phyloP scores from a whole-genome alignment of 2,329 filamentous ascomycete genomes.

The Fusarium armeniacum region DNA sequence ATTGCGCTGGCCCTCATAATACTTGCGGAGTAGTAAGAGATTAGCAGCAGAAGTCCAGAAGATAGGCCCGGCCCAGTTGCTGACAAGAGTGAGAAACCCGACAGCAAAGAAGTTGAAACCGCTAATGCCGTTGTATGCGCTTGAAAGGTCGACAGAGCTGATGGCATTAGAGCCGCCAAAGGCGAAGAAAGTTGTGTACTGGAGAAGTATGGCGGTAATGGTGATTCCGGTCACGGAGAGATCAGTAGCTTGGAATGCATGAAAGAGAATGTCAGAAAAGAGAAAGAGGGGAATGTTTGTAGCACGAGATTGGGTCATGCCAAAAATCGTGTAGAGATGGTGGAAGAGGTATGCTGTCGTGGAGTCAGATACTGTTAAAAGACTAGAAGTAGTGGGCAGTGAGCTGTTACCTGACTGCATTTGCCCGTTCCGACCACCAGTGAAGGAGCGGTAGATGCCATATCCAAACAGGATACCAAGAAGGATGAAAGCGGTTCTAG shows the following conservation, averaged over 20 bases:
- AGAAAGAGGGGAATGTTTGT: slow-evolving; percentile 90
- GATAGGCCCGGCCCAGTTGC: slow-evolving; percentile 92
- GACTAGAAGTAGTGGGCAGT: not conserved
- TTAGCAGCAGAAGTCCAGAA: slow-evolving; percentile 84
- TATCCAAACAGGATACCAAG: slow-evolving; percentile 58
- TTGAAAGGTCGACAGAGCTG: slow-evolving; percentile 93
- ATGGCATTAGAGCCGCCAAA: slow-evolving; percentile 94
- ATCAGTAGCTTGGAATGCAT: slow-evolving; percentile 62
- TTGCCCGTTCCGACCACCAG: slow-evolving; percentile 46
- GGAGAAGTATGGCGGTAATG: slow-evolving; percentile 79
- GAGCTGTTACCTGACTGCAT: slow-evolving; percentile 50
- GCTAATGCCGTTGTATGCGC: slow-evolving; percentile 91
- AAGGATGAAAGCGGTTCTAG: slow-evolving; percentile 65
- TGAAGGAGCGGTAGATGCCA: slow-evolving; percentile 58
- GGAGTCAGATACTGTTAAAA: slow-evolving; percentile 16
- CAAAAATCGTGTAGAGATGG: slow-evolving; percentile 80
- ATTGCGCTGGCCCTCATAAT: slow-evolving; percentile 44
- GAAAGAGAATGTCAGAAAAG: slow-evolving; percentile 74
- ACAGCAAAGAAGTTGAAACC: slow-evolving; percentile 86
- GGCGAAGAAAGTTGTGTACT: slow-evolving; percentile 89
- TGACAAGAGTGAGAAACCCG: slow-evolving; percentile 84
- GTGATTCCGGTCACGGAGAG: slow-evolving; percentile 72
- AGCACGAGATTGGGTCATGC: slow-evolving; percentile 87
- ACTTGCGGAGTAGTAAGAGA: slow-evolving; percentile 66
- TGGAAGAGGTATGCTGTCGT: slow-evolving; percentile 66